Conservation (phyloP, 2,329 filamentous ascomycete genomes). For the Botrytis paeoniae region DNA sequence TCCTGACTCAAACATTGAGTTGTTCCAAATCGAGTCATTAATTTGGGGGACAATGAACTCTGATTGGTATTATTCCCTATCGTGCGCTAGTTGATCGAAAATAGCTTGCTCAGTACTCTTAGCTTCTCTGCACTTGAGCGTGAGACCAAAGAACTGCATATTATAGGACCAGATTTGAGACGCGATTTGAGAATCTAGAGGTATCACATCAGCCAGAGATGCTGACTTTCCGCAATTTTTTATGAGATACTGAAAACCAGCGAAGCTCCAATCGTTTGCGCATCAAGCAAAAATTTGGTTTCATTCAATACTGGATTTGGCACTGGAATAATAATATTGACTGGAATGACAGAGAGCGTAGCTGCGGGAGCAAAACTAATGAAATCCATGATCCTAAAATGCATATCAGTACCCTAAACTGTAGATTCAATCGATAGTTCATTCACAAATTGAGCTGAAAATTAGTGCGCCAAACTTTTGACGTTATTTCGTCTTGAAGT, state of each 20-base stretch:
- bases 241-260: neutral
- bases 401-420: neutral
- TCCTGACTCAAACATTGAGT: too few relatives aligned
- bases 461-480: too few relatives aligned
- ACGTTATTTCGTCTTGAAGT: too few relatives aligned
- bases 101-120: neutral
- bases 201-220: constrained; percentile 12
- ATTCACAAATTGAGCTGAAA: too few relatives aligned
- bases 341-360: constrained; percentile 17
- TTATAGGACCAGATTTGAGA: constrained; percentile 20
- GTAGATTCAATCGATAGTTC: too few relatives aligned
- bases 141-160: constrained; percentile 25
- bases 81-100: neutral
- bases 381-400: constrained; percentile 14
- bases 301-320: neutral
- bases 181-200: constrained; percentile 9
- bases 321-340: neutral
- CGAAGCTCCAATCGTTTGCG: neutral
- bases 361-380: constrained; percentile 15
- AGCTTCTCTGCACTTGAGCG: constrained; percentile 17
- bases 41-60: neutral
- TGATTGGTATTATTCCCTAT: neutral
- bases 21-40: neutral
- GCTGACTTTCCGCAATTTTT: constrained; percentile 17
- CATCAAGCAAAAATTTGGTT: neutral